Evolutionary conservation across 257 asterid genomes (phyloP), one percentile per base, ranked within the genome.

Genomic region (Apocynum venetum): DNA sequence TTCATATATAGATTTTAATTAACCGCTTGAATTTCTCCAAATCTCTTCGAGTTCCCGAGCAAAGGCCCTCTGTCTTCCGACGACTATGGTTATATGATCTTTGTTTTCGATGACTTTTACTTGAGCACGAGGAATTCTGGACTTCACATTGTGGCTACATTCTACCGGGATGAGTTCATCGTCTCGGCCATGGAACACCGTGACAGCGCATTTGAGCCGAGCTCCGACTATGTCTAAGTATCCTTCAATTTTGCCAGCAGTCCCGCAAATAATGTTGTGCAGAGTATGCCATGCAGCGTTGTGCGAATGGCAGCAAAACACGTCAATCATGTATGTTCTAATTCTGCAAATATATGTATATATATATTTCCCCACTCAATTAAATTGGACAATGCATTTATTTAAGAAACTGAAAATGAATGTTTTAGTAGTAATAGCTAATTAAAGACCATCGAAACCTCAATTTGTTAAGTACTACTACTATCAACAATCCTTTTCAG

Each of bases 201-300:
- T 83, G 8, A 95, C 83, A 0, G 87, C 78, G 80, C 98, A 93
- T 72, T 87, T 91, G 4, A 91, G 70, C 2, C 75, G 70, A 40
- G 86, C 85, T 72, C 80, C 80, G 12, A 95, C 91, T 73, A 82
- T 89, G 25, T 95, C 94, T 71, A 95, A 78, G 55, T 95, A 93
- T 2, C 82, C 90, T 78, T 95, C 98, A 13, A 95, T 87, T 77
- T 89, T 91, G 1, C 84, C 91, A 3, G 97, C 99, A 4, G 97
- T 91, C 7, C 99, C 99, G 13, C 96, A 93, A 0, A 95, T 90
- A 1, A 95, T 86, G 84, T 95, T 95, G 92, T 95, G 99, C 3
- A 95, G 90, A 0, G 99, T 95, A 44, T 95, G 99, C 99, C 99
- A 95, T 17, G 98, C 97, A 0, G 99, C 92, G 52, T 91, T 93